A percentile compares a stretch with the other conserved stretches of the same genome.
Conservation (phyloP, 192 early-diverging fungal species). For the Coemansia sp. region DNA sequence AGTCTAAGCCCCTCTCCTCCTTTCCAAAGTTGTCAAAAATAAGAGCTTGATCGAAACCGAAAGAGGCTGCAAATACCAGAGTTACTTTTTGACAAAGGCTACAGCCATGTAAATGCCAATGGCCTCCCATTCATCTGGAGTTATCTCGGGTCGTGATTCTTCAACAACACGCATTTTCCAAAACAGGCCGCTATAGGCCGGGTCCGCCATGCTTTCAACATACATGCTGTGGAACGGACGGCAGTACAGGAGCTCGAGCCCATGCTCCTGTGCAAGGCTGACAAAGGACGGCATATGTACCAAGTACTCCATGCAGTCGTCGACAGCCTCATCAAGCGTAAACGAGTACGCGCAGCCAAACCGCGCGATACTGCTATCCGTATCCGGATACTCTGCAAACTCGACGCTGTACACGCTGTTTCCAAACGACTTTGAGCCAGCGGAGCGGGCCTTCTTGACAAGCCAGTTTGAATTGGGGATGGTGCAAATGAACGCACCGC, state of each 20-base stretch:
- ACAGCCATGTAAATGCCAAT: slow-evolving; percentile 60
- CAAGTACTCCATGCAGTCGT: slow-evolving; percentile 94
- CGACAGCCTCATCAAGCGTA: slow-evolving; percentile 90
- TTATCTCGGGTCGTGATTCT: slow-evolving; percentile 61
- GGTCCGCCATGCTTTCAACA: slow-evolving; percentile 57
- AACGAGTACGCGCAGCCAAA: slow-evolving; percentile 91
- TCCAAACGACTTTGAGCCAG: slow-evolving; percentile 59
- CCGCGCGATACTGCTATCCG: slow-evolving; percentile 55
- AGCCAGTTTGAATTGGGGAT: slow-evolving; percentile 92
- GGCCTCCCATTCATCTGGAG: slow-evolving; percentile 91
- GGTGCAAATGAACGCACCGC: slow-evolving; percentile 88
- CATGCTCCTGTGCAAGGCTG: slow-evolving; percentile 78
- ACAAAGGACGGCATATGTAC: slow-evolving; percentile 83
- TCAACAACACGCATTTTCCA: slow-evolving; percentile 83
- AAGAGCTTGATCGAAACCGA: too few species aligned
- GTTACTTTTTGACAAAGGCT: slow-evolving; percentile 18
- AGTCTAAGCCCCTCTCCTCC: too few species aligned
- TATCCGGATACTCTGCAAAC: slow-evolving; percentile 63
- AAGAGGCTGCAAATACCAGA: too few species aligned
- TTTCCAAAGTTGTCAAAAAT: too few species aligned
- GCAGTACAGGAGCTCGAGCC: slow-evolving; percentile 72
- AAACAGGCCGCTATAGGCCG: slow-evolving; percentile 63
- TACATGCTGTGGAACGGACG: slow-evolving; percentile 85
- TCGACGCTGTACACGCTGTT: slow-evolving; percentile 86
- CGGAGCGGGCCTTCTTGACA: slow-evolving; percentile 45